Percentiles rank a stretch among this genome's conserved stretches.
phyloP scores from a whole-genome alignment of 352 stramenopile species.

The Pythium brachiatum region DNA sequence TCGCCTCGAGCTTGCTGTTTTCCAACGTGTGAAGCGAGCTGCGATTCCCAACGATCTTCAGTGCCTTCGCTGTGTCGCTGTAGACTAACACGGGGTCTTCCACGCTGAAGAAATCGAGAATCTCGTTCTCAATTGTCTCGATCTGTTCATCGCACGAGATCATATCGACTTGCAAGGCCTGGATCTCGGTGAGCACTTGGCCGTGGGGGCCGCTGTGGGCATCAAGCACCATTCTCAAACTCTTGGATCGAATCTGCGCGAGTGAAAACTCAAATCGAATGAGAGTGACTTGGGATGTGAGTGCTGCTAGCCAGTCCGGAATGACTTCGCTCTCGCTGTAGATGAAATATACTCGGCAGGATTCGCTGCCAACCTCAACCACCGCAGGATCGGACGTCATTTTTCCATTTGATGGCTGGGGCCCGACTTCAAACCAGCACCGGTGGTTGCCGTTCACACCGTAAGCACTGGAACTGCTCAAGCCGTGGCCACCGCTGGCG shows the following conservation, averaged over 20 bases:
- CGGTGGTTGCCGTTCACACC: conserved; percentile 12
- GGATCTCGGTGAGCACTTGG: conserved; percentile 50
- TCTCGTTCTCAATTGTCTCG: conserved; percentile 50
- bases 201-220: conserved; percentile 20
- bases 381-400: conserved; percentile 6
- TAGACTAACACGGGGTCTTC: conserved; percentile 42
- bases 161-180: conserved; percentile 43
- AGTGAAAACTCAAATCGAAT: conserved; percentile 46
- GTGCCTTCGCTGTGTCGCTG: conserved; percentile 41
- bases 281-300: conserved; percentile 41
- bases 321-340: conserved; percentile 33
- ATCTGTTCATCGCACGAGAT: conserved; percentile 55
- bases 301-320: conserved; percentile 38
- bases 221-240: conserved; percentile 35
- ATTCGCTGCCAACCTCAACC: conserved; percentile 41
- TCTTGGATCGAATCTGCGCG: conserved; percentile 32
- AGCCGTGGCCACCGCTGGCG: not conserved
- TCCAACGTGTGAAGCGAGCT: conserved; percentile 47
- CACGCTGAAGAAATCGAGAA: conserved; percentile 56
- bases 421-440: conserved; percentile 45
- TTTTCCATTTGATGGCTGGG: conserved; percentile 1
- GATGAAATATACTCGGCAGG: conserved; percentile 46
- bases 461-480: not conserved
- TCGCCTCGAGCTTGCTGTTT: conserved; percentile 36
- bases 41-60: conserved; percentile 61